A percentile compares a stretch with the other conserved stretches of the same genome.
These are phyloP conservation scores for Geosmithia morbida DNA, from an alignment of 2,329 filamentous ascomycete species.

Conservation along the genomic window DNA sequence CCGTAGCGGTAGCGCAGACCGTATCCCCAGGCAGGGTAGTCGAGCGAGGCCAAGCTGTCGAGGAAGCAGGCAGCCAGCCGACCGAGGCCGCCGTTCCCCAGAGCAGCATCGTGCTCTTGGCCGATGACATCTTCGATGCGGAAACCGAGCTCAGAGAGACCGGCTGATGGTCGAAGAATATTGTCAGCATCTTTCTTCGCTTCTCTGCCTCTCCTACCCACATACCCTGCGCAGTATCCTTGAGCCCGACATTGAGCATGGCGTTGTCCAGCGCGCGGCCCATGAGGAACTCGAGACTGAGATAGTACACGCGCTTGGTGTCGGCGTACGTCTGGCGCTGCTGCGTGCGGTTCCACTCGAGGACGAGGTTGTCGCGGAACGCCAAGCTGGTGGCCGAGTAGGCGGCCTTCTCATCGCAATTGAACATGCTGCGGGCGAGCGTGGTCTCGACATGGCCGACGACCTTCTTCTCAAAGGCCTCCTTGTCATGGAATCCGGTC, in stretches of 20 bases:
- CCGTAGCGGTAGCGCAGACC: constrained; percentile 89
- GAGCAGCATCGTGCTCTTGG: constrained; percentile 90
- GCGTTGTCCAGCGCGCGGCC: constrained; percentile 93
- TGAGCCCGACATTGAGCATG: constrained; percentile 89
- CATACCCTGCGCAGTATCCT: constrained; percentile 67
- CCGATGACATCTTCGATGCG: constrained; percentile 89
- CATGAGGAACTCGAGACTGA: constrained; percentile 97
- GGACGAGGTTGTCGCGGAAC: constrained; percentile 81
- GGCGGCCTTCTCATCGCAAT: constrained; percentile 89
- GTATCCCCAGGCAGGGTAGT: constrained; percentile 96
- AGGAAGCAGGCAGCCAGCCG: constrained; percentile 93
- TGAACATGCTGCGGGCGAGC: constrained; percentile 89
- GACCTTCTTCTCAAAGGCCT: constrained; percentile 75
- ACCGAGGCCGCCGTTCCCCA: constrained; percentile 91
- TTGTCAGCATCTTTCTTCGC: neutral
- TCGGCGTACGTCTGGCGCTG: constrained; percentile 87
- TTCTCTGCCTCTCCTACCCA: neutral
- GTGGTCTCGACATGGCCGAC: constrained; percentile 95
- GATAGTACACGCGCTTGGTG: constrained; percentile 90
- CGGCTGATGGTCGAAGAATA: constrained; percentile 37
- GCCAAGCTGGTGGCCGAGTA: constrained; percentile 86
- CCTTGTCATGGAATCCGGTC: constrained; percentile 59
- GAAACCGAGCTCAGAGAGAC: constrained; percentile 81
- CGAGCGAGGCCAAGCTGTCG: constrained; percentile 86
- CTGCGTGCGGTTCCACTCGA: constrained; percentile 97